These are phyloP conservation scores for Rhizopus stolonifer DNA, from an alignment of 371 early-diverging fungal species.

Conservation along the genomic window DNA sequence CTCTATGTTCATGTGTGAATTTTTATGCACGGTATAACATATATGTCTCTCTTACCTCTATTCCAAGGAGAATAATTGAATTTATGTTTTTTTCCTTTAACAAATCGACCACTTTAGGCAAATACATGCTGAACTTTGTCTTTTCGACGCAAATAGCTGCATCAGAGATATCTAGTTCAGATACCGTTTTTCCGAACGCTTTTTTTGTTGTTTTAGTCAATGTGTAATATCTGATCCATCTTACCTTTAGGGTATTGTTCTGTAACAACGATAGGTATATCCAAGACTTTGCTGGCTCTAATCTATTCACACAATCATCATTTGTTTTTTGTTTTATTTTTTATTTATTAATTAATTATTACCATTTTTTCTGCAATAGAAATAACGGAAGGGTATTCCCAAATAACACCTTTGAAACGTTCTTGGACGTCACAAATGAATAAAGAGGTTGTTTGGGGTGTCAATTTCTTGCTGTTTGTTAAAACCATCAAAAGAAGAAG, in stretches of 20 bases:
- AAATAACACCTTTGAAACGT: slow-evolving; percentile 78
- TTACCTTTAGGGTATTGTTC: slow-evolving; percentile 88
- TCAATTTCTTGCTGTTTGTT: slow-evolving; percentile 35
- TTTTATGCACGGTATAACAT: too few relatives aligned
- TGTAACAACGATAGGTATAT: slow-evolving; percentile 86
- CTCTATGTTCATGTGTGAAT: slow-evolving; percentile 44
- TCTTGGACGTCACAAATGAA: slow-evolving; percentile 95
- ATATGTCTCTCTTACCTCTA: slow-evolving; percentile 87
- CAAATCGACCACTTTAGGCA: slow-evolving; percentile 64
- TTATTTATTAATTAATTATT: too few relatives aligned
- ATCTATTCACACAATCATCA: slow-evolving; percentile 44
- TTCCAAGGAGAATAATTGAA: slow-evolving; percentile 87
- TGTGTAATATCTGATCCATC: too few relatives aligned
- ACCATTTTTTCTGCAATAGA: slow-evolving; percentile 91
- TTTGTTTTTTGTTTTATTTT: slow-evolving; percentile 5
- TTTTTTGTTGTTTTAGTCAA: neutral
- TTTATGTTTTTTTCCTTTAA: slow-evolving; percentile 57
- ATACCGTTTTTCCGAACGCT: slow-evolving; percentile 81
- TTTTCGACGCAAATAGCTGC: slow-evolving; percentile 64
- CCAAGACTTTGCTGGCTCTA: slow-evolving; percentile 67
- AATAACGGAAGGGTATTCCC: slow-evolving; percentile 78
- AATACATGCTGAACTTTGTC: slow-evolving; percentile 91
- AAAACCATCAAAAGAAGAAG: slow-evolving; percentile 28
- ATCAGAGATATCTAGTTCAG: slow-evolving; percentile 71
- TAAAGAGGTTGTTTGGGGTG: slow-evolving; percentile 75